Evolutionary conservation across 192 early-diverging fungal species (phyloP).

Genomic region (Chytriomyces sp.): DNA sequence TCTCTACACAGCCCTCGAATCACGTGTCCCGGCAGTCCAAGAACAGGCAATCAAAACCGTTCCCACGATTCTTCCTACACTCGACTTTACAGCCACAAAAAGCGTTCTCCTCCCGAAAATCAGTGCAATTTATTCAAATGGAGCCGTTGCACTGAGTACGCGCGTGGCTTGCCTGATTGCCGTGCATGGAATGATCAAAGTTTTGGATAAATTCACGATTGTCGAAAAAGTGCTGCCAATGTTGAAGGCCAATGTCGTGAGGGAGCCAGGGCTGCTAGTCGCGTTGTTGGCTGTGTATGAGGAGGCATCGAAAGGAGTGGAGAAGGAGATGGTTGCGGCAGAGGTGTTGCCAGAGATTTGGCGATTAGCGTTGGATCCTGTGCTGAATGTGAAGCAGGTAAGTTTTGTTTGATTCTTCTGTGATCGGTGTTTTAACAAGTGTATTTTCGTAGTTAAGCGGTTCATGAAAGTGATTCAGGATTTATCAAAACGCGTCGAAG

Average conservation of each 20-base stretch:
- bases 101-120: slow-evolving; percentile 68
- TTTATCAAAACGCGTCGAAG: slow-evolving; percentile 30
- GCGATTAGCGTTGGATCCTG: slow-evolving; percentile 71
- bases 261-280: slow-evolving; percentile 78
- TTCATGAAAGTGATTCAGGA: slow-evolving; percentile 45
- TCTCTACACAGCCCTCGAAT: slow-evolving; percentile 68
- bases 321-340: slow-evolving; percentile 75
- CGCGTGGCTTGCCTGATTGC: slow-evolving; percentile 27
- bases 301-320: slow-evolving; percentile 73
- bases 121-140: background rate
- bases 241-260: slow-evolving; percentile 73
- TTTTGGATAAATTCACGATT: slow-evolving; percentile 33
- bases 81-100: slow-evolving; percentile 70
- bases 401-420: background rate
- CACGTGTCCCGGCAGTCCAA: slow-evolving; percentile 23
- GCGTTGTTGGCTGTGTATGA: slow-evolving; percentile 81
- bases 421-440: background rate
- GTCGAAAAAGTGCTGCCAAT: slow-evolving; percentile 78
- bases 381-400: slow-evolving; percentile 74
- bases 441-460: slow-evolving; percentile 6
- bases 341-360: slow-evolving; percentile 81
- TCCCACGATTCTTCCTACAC: slow-evolving; percentile 56
- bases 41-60: slow-evolving; percentile 63
- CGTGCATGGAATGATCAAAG: slow-evolving; percentile 31
- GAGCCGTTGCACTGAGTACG: background rate